These are phyloP conservation scores for Candida nonsorbophila DNA, from an alignment of 805 yeast species.

Conservation along the genomic window DNA sequence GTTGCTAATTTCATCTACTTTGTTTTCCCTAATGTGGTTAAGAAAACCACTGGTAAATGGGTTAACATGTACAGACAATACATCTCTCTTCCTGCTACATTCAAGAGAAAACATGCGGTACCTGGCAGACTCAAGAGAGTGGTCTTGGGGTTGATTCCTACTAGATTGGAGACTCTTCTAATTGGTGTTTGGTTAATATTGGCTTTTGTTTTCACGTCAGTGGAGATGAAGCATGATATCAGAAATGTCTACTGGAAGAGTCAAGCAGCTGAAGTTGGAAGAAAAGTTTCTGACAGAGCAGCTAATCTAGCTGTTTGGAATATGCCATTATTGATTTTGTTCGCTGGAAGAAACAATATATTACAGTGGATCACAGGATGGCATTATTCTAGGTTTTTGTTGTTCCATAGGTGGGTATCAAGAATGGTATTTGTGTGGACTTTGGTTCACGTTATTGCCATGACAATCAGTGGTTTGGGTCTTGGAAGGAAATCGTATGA, in stretches of 20 bases:
- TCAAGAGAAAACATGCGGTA: conserved; percentile 15
- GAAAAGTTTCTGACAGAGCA: conserved; percentile 45
- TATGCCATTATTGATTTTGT: conserved; percentile 22
- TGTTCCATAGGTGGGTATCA: conserved; percentile 18
- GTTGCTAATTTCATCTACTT: conserved; percentile 35
- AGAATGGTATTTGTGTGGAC: conserved; percentile 13
- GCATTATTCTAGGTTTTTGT: conserved; percentile 20
- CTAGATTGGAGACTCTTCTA: conserved; percentile 30
- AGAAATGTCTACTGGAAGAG: too few relatives aligned
- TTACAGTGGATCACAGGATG: conserved; percentile 30
- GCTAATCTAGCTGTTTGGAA: conserved; percentile 45
- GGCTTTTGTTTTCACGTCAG: conserved; percentile 12
- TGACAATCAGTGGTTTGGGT: conserved; percentile 28
- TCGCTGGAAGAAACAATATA: conserved; percentile 26
- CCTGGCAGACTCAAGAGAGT: conserved; percentile 11
- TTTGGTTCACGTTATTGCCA: conserved; percentile 25
- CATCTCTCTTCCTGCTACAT: conserved; percentile 22
- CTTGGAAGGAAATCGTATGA: conserved; percentile 9
- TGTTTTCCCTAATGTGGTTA: conserved; percentile 32
- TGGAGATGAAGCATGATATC: too few relatives aligned
- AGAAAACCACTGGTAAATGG: conserved; percentile 21
- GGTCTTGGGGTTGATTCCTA: conserved; percentile 25
- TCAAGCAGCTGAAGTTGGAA: too few relatives aligned
- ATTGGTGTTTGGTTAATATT: conserved; percentile 15
- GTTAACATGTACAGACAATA: conserved; percentile 18